Percentiles rank a stretch among this genome's conserved stretches.
phyloP scores from a whole-genome alignment of 331 rosid genomes.

The Cydonia oblonga region DNA sequence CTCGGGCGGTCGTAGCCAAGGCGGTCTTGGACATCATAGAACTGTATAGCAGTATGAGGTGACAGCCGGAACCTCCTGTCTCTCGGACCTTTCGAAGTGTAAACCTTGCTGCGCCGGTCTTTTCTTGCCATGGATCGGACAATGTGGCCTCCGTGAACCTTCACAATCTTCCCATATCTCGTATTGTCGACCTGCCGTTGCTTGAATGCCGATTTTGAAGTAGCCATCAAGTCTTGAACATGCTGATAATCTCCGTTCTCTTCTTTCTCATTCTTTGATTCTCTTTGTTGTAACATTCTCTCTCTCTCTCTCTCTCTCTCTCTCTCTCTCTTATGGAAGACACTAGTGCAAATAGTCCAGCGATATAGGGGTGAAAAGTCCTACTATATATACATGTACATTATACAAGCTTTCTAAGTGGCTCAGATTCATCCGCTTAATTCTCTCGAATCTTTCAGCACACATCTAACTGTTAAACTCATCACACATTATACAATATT shows the following conservation, averaged over 20 bases:
- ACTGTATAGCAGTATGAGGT: constrained; percentile 27
- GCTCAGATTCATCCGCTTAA: background rate
- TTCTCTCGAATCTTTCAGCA: background rate
- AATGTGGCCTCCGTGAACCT: constrained; percentile 17
- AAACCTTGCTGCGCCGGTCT: constrained; percentile 29
- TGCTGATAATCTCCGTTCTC: background rate
- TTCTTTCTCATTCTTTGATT: background rate
- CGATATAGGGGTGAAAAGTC: background rate
- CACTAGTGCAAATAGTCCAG: background rate
- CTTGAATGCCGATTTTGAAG: background rate
- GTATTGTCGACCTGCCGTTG: background rate
- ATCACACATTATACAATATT: background rate
- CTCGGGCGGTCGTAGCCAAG: constrained; percentile 28
- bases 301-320: background rate
- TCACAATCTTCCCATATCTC: constrained; percentile 2
- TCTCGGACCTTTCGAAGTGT: constrained; percentile 24
- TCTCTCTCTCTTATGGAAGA: background rate
- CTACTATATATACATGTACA: background rate
- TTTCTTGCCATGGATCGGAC: constrained; percentile 13
- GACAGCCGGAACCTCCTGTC: constrained; percentile 33
- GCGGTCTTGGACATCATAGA: constrained; percentile 38
- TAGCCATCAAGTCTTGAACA: background rate
- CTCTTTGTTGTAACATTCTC: background rate
- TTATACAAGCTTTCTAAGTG: background rate
- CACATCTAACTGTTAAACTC: background rate